Evolutionary conservation across 768 basidiomycete species (phyloP), one percentile per base, ranked within the genome.

Genomic region (Candolleomyces efflorescens): DNA sequence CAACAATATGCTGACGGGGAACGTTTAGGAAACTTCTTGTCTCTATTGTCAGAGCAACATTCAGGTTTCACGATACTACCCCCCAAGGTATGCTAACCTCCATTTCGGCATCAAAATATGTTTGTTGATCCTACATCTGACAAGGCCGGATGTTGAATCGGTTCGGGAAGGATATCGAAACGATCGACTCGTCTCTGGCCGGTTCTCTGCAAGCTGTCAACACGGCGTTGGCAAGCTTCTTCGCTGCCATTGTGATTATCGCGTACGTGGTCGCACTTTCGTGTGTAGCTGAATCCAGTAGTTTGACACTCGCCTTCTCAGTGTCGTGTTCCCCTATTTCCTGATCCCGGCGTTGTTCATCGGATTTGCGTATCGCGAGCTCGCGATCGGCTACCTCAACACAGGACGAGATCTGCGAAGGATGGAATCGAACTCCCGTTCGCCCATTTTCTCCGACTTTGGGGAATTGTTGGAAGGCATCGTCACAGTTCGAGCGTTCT

Each of bases 401-500:
- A 90, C 90, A 0, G 90, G 91, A 0, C 82, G 93, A 46, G 92
- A 94, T 65, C 73, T 96, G 18, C 82, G 92, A 58, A 81, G 94
- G 18, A 92, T 97, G 86, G 94, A 96, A 68, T 91, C 92, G 1
- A 95, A 92, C 63, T 83, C 88, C 0, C 79, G 91, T 12, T 90
- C 89, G 0, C 90, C 92, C 0, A 92, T 92, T 60, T 92, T 88
- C 71, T 87, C 88, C 6, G 89, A 87, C 55, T 94, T 92, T 61
- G 83, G 83, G 12, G 92, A 93, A 65, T 71, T 94, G 10, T 70
- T 96, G 18, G 90, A 94, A 53, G 93, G 93, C 22, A 90, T 95
- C 46, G 90, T 94, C n/a, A 94, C 93, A 5, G 90, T 96, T 43
- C 82, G 94, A 56, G 94, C 94, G 0, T 98, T 96, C 73, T 87